phyloP scores from a whole-genome alignment of 2,329 filamentous ascomycete species.

The Talaromyces sp. region DNA sequence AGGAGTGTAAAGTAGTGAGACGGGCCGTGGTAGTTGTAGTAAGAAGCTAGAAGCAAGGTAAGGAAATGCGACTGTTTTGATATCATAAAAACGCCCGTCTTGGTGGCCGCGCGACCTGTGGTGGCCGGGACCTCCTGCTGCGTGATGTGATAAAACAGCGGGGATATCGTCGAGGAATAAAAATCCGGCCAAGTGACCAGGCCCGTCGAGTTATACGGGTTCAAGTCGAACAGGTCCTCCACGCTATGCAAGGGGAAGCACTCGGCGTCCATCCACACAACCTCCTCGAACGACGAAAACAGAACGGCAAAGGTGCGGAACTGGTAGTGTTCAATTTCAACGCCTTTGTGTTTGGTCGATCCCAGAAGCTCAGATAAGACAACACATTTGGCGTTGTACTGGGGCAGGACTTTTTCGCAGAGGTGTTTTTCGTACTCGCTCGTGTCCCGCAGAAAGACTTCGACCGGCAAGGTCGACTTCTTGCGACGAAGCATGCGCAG shows the following conservation, averaged over 20 bases:
- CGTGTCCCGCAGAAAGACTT: constrained; percentile 37
- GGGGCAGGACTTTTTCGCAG: constrained; percentile 35
- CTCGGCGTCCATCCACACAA: constrained; percentile 56
- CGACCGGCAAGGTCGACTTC: constrained; percentile 47
- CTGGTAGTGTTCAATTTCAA: constrained; percentile 44
- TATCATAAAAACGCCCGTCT: constrained; percentile 31
- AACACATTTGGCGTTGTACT: constrained; percentile 38
- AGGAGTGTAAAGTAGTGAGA: constrained; percentile 35
- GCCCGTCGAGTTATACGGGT: constrained; percentile 49
- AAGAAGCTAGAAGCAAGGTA: constrained; percentile 31
- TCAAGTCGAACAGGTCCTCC: constrained; percentile 43
- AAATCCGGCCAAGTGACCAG: constrained; percentile 56
- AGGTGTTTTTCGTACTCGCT: constrained; percentile 36
- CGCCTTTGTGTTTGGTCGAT: constrained; percentile 15
- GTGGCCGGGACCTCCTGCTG: constrained; percentile 28
- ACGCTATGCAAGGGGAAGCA: constrained; percentile 48
- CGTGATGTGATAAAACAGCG: constrained; percentile 39
- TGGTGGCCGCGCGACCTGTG: constrained; percentile 29
- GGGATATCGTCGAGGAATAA: constrained; percentile 40
- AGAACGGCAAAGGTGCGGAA: constrained; percentile 54
- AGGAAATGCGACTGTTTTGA: constrained; percentile 30
- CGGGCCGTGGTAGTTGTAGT: constrained; percentile 27
- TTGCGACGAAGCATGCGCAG: constrained; percentile 49
- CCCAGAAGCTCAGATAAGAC: constrained; percentile 40
- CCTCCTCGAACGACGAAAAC: constrained; percentile 54